A percentile compares a stretch with the other conserved stretches of the same genome.
phyloP scores from a whole-genome alignment of 1,284 basidiomycete genomes.

The Ceratobasidium sp. region DNA sequence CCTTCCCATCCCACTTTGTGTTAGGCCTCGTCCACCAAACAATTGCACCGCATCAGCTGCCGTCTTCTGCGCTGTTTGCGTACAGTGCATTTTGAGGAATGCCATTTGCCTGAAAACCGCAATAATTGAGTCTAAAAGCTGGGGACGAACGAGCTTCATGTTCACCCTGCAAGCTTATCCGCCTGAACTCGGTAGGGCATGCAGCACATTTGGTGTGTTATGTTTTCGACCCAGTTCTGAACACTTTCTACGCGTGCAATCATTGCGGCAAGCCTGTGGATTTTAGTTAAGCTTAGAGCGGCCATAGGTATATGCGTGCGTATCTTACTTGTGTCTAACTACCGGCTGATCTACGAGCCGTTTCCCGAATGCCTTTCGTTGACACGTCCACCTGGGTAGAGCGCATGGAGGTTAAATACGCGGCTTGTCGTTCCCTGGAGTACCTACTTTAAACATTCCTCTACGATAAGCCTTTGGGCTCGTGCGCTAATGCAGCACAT shows the following conservation, averaged over 20 bases:
- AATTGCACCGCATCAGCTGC: slow-evolving; percentile 59
- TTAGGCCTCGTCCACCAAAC: slow-evolving; percentile 53
- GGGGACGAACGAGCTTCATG: neutral
- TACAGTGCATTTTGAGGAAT: slow-evolving; percentile 56
- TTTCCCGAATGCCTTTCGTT: slow-evolving; percentile 89
- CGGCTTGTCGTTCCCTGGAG: slow-evolving; percentile 49
- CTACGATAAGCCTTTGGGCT: slow-evolving; percentile 77
- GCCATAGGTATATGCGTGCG: neutral
- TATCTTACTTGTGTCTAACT: slow-evolving; percentile 75
- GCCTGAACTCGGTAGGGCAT: slow-evolving; percentile 79
- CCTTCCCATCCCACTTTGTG: slow-evolving; percentile 53
- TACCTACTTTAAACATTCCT: slow-evolving; percentile 77
- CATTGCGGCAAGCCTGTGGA: slow-evolving; percentile 76
- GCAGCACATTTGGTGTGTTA: slow-evolving; percentile 65
- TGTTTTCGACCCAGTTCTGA: slow-evolving; percentile 90
- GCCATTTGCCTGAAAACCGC: slow-evolving; percentile 56
- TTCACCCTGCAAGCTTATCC: slow-evolving; percentile 56
- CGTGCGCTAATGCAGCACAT: slow-evolving; percentile 81
- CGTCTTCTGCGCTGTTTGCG: slow-evolving; percentile 50
- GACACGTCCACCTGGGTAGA: slow-evolving; percentile 73
- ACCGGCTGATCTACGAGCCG: slow-evolving; percentile 87
- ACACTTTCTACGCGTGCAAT: slow-evolving; percentile 83
- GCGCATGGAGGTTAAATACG: neutral
- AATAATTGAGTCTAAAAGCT: neutral
- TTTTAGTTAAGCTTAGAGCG: neutral